A percentile compares a stretch with the other conserved stretches of the same genome.
Evolutionary conservation across 2,329 filamentous ascomycete genomes (phyloP).

Genomic region (Macroventuria anomochaeta): DNA sequence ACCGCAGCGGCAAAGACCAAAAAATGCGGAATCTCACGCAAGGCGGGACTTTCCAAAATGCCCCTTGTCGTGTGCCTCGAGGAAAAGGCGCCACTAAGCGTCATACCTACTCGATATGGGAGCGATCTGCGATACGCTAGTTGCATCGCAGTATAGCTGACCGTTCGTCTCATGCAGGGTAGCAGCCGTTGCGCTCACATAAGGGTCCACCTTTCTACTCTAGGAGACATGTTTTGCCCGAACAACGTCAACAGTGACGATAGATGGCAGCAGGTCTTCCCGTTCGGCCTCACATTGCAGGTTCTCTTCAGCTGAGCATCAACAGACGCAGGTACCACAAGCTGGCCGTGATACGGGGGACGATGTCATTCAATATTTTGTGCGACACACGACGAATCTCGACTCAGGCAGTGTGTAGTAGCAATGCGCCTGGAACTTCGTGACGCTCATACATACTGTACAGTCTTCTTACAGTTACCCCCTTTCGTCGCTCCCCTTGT

Average conservation of each 20-base stretch:
- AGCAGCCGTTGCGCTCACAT: conserved; percentile 27
- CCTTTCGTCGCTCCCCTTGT: neutral
- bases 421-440: neutral
- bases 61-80: conserved; percentile 17
- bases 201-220: conserved; percentile 11
- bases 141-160: neutral
- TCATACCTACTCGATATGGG: conserved; percentile 22
- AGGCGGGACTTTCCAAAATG: conserved; percentile 7
- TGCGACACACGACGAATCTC: neutral
- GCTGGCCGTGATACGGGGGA: conserved; percentile 4
- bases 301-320: conserved; percentile 4
- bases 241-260: conserved; percentile 33
- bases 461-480: neutral
- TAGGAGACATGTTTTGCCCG: conserved; percentile 16
- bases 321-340: conserved; percentile 26
- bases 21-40: conserved; percentile 17
- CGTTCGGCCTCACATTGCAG: conserved; percentile 21
- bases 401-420: neutral
- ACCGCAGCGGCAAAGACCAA: conserved; percentile 16
- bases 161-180: conserved; percentile 26
- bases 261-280: conserved; percentile 11
- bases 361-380: conserved; percentile 12
- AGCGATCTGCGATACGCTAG: conserved; percentile 8
- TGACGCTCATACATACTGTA: neutral
- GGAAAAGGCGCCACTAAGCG: conserved; percentile 14